These are phyloP conservation scores for Diaporthe caulivora DNA, from an alignment of 2,329 filamentous ascomycete genomes.

Conservation along the genomic window DNA sequence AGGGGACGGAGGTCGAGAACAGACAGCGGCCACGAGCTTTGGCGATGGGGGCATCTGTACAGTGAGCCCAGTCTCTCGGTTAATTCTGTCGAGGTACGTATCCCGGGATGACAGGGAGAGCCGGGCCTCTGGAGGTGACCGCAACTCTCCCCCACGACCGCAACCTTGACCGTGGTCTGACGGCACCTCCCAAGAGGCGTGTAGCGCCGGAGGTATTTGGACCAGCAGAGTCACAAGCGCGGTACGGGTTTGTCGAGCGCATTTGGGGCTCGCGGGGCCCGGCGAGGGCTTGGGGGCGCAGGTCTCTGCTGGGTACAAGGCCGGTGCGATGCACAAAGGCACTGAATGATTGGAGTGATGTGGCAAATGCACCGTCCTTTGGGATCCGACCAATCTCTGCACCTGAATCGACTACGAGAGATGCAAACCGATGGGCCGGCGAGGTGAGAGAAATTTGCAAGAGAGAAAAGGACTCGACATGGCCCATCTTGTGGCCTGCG, in stretches of 20 bases:
- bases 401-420: conserved; percentile 44
- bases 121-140: conserved; percentile 38
- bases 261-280: conserved; percentile 42
- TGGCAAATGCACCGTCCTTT: conserved; percentile 57
- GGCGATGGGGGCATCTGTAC: conserved; percentile 35
- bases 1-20: conserved; percentile 29
- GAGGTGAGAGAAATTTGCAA: conserved; percentile 35
- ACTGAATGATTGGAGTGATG: conserved; percentile 56
- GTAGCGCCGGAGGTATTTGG: conserved; percentile 33
- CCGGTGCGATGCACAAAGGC: conserved; percentile 52
- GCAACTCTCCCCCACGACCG: conserved; percentile 34
- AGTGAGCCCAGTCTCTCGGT: conserved; percentile 30
- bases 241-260: conserved; percentile 36
- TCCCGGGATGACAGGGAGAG: conserved; percentile 35
- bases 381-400: conserved; percentile 52
- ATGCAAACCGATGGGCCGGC: conserved; percentile 42
- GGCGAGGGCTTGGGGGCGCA: conserved; percentile 36
- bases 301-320: conserved; percentile 47
- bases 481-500: conserved; percentile 40
- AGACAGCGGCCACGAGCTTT: conserved; percentile 34
- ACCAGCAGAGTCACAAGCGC: conserved; percentile 38
- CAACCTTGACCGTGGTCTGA: conserved; percentile 36
- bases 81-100: conserved; percentile 35
- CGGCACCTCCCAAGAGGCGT: conserved; percentile 28
- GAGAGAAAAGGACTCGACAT: conserved; percentile 40